Percentiles rank a stretch among this genome's conserved stretches.
Evolutionary conservation across 2,329 filamentous ascomycete species (phyloP).

Genomic region (Aotearoamyces nothofagi): DNA sequence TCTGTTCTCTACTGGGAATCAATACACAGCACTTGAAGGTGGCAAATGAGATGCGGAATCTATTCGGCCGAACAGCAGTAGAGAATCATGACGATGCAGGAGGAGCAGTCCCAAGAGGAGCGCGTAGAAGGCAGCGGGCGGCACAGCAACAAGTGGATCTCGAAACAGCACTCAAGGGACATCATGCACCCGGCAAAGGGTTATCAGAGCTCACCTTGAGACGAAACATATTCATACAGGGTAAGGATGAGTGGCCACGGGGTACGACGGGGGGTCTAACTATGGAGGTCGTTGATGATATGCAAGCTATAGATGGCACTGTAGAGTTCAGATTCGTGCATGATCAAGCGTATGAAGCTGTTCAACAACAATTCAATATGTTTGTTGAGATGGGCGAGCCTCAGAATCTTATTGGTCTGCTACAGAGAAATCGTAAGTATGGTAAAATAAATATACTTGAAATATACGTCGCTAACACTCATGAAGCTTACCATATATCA

Average conservation of each 20-base stretch:
- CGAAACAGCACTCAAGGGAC: slow-evolving; percentile 22
- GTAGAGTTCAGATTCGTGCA: slow-evolving; percentile 69
- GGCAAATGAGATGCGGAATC: slow-evolving; percentile 74
- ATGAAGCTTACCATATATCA: slow-evolving; percentile 70
- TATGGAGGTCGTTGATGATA: slow-evolving; percentile 50
- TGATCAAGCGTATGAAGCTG: slow-evolving; percentile 53
- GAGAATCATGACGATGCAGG: slow-evolving; percentile 36
- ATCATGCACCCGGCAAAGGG: slow-evolving; percentile 33
- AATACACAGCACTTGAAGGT: slow-evolving; percentile 67
- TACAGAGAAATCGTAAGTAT: slow-evolving; percentile 46
- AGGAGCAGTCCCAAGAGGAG: slow-evolving; percentile 20
- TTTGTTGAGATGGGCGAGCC: slow-evolving; percentile 77
- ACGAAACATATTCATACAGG: slow-evolving; percentile 53
- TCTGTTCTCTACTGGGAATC: slow-evolving; percentile 39
- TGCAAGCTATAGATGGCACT: slow-evolving; percentile 32
- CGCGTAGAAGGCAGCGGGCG: slow-evolving; percentile 25
- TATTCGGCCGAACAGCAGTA: slow-evolving; percentile 50
- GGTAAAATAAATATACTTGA: background rate
- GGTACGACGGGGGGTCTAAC: slow-evolving; percentile 63
- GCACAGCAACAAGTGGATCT: slow-evolving; percentile 25
- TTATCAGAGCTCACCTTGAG: slow-evolving; percentile 42
- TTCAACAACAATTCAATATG: slow-evolving; percentile 62
- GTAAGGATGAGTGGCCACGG: slow-evolving; percentile 57
- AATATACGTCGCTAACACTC: slow-evolving; percentile 10
- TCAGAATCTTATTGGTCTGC: slow-evolving; percentile 62